Base-by-base conservation (phyloP, 1,139 yeast species). In the Kodamaea alishanica region DNA sequence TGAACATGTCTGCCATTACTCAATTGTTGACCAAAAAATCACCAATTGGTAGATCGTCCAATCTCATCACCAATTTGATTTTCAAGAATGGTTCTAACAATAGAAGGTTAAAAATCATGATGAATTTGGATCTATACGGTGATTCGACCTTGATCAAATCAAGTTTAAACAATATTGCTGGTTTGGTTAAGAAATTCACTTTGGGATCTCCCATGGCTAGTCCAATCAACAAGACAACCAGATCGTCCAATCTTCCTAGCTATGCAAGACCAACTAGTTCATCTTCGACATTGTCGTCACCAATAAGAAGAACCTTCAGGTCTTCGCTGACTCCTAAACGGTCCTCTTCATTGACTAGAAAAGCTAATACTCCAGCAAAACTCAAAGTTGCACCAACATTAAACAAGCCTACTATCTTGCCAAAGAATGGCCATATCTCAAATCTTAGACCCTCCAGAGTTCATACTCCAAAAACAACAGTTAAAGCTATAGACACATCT, bases 261-360 rank as follows among this genome's bases (percentile, higher is more conserved):
- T 62, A 66, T 37, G 64, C 70, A 3, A 54, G 54, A 36, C 69
- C 71, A 9, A 65, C 70, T 0, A 41, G 51, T 6, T 43, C 65
- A 6, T 59, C 61, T 43, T 22, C 7, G 12, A n/a, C 27, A 24
- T 27, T 11, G 15, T 23, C 8, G 2, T 8, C 28, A 2, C 28
- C 28, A 24, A 24, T 5, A n/a, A 27, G 29, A 12, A 25, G 30
- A 15, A 24, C 30, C 7, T 10, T 33, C 6, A 31, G 33, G 9
- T 24, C 30, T 8, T n/a, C 8, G 9, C 22, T 24, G 15, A 20
- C 36, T n/a, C 26, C 30, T 24, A 28, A 28, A 8, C 28, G 12
- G 26, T 2, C 12, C 2, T 9, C 27, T 7, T 20, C 43, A 3
- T 10, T 38, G 6, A 42, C 25, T 24, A 32, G 37, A 25, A 40